Percentiles rank a stretch among this genome's conserved stretches.
Evolutionary conservation across 2,329 filamentous ascomycete genomes (phyloP).

Genomic region (Colletotrichum musicola): DNA sequence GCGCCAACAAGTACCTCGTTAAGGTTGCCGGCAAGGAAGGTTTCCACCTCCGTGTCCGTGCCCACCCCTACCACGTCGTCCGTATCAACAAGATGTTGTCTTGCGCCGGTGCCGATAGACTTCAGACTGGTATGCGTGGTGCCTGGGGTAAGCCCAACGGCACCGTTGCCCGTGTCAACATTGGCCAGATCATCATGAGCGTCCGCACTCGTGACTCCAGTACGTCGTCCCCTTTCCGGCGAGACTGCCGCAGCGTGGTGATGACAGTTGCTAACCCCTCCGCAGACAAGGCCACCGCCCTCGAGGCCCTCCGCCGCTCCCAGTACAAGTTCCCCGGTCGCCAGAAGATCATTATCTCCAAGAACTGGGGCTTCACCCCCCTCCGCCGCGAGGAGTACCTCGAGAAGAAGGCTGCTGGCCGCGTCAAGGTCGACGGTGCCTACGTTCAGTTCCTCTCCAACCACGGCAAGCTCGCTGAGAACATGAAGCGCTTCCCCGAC

Average conservation of each 20-base stretch:
- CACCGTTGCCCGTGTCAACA: conserved; percentile 99
- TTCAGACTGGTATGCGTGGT: conserved; percentile 99
- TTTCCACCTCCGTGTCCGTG: conserved; percentile 83
- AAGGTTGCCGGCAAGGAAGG: conserved; percentile 79
- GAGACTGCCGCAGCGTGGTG: neutral
- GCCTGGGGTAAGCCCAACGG: conserved; percentile 99
- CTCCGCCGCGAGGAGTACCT: conserved; percentile 98
- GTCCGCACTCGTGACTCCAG: conserved; percentile 95
- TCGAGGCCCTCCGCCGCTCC: conserved; percentile 98
- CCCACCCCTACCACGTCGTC: conserved; percentile 99
- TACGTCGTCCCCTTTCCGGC: conserved; percentile 59
- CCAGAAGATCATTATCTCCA: conserved; percentile 99
- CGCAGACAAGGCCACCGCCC: conserved; percentile 86
- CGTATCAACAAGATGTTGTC: conserved; percentile 99
- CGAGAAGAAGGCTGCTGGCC: conserved; percentile 92
- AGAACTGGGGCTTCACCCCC: conserved; percentile 99
- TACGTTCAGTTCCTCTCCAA: conserved; percentile 99
- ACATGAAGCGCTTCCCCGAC: conserved; percentile 95
- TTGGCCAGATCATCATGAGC: conserved; percentile 98
- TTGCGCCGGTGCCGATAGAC: conserved; percentile 99
- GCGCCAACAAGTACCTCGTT: conserved; percentile 98
- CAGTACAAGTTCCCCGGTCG: conserved; percentile 99
- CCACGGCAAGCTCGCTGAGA: conserved; percentile 86
- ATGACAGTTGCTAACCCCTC: conserved; percentile 44
- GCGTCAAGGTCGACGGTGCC: conserved; percentile 96